These are phyloP conservation scores for Ophiostoma himal-ulmi DNA, from an alignment of 2,329 filamentous ascomycete genomes.

Conservation along the genomic window DNA sequence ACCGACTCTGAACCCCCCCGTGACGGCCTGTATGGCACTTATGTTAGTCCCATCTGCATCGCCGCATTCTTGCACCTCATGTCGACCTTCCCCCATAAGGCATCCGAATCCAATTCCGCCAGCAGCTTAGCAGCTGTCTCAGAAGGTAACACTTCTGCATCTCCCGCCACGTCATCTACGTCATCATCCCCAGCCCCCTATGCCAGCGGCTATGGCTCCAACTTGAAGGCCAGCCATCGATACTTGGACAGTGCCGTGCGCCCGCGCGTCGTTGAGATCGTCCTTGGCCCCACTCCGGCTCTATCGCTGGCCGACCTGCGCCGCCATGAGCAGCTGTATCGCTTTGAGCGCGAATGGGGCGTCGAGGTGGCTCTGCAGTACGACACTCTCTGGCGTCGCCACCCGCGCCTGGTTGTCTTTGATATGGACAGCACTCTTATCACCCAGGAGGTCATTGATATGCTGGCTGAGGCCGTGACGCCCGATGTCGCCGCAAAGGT, in stretches of 20 bases:
- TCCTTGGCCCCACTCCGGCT: conserved; percentile 55
- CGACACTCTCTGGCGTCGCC: conserved; percentile 66
- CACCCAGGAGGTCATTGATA: conserved; percentile 94
- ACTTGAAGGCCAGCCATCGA: conserved; percentile 56
- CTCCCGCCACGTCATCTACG: neutral
- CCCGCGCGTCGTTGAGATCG: conserved; percentile 61
- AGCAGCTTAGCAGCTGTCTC: neutral
- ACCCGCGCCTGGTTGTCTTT: conserved; percentile 86
- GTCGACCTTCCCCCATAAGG: conserved; percentile 53
- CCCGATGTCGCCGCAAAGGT: conserved; percentile 73
- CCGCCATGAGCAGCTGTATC: conserved; percentile 74
- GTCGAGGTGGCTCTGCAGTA: conserved; percentile 74
- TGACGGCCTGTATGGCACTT: conserved; percentile 60
- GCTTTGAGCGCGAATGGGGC: conserved; percentile 84
- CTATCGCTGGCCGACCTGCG: conserved; percentile 63
- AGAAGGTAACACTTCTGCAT: neutral
- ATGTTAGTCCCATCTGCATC: conserved; percentile 59
- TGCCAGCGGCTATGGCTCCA: conserved; percentile 31
- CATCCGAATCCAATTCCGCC: neutral
- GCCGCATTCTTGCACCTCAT: conserved; percentile 62
- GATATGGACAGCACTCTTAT: conserved; percentile 99
- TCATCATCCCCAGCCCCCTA: neutral
- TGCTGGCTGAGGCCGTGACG: conserved; percentile 74
- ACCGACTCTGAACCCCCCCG: conserved; percentile 38
- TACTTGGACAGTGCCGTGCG: conserved; percentile 56